Evolutionary conservation across 306 rosid species (phyloP).

Genomic region (Citrullus colocynthis): DNA sequence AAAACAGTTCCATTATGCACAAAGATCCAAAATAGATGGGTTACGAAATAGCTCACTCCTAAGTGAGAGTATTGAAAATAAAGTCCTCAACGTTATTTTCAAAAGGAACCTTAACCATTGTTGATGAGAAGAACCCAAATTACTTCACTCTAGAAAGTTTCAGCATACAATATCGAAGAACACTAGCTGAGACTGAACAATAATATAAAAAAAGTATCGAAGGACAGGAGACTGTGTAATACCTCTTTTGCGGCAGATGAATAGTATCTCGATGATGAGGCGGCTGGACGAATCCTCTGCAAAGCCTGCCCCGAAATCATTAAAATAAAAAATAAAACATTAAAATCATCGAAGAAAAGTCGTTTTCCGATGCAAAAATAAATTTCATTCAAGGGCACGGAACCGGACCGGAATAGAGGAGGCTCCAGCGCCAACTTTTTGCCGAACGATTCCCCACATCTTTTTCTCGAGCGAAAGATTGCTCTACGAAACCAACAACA

Average conservation of each 20-base stretch:
- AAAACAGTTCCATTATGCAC: not conserved
- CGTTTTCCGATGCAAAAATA: not conserved
- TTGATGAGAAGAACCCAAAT: not conserved
- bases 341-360: not conserved
- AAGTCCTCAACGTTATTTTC: not conserved
- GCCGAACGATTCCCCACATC: slow-evolving; percentile 59
- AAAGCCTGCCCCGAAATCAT: slow-evolving; percentile 16
- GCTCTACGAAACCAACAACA: not conserved
- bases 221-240: not conserved
- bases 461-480: slow-evolving; percentile 14
- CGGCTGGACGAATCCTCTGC: slow-evolving; percentile 53
- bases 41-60: not conserved
- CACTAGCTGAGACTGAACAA: not conserved
- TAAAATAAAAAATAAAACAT: not conserved
- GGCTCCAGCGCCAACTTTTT: slow-evolving; percentile 36
- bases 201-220: not conserved
- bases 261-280: slow-evolving; percentile 41
- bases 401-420: slow-evolving; percentile 24
- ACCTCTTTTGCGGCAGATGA: slow-evolving; percentile 72
- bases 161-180: not conserved
- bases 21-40: not conserved
- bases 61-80: not conserved
- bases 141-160: not conserved
- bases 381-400: not conserved
- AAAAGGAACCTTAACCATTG: not conserved